Percentiles rank a stretch among this genome's conserved stretches.
Evolutionary conservation across 2,329 filamentous ascomycete species (phyloP).

Genomic region (Aspergillaceae sp.): DNA sequence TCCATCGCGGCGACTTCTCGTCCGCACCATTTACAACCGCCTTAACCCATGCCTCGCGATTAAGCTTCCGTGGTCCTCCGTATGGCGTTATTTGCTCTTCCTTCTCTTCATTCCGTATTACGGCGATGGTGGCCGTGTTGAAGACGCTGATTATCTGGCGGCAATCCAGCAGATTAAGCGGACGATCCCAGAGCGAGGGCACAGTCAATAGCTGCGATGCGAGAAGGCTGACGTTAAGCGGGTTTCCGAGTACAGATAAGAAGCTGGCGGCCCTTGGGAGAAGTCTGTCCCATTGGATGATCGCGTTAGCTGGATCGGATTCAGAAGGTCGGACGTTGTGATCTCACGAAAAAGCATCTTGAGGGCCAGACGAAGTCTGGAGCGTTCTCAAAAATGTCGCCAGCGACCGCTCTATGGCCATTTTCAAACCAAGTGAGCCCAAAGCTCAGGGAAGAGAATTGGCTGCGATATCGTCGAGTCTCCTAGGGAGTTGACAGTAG

Average conservation of each 20-base stretch:
- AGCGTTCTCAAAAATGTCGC: conserved; percentile 53
- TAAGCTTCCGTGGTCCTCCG: conserved; percentile 42
- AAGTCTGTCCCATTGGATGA: conserved; percentile 28
- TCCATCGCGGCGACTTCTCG: conserved; percentile 61
- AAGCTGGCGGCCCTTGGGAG: conserved; percentile 45
- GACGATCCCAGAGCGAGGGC: conserved; percentile 50
- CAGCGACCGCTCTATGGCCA: conserved; percentile 54
- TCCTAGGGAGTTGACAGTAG: not conserved
- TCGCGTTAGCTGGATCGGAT: not conserved
- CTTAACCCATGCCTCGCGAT: conserved; percentile 50
- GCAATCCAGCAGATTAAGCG: conserved; percentile 47
- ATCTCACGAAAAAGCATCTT: conserved; percentile 51
- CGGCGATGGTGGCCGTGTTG: conserved; percentile 50
- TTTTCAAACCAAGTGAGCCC: conserved; percentile 16
- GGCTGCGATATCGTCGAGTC: conserved; percentile 3
- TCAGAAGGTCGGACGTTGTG: conserved; percentile 1
- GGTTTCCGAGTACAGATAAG: conserved; percentile 47
- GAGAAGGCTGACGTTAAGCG: conserved; percentile 52
- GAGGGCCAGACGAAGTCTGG: conserved; percentile 49
- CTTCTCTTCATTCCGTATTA: conserved; percentile 40
- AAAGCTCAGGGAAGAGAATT: not conserved
- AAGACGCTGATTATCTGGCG: conserved; percentile 53
- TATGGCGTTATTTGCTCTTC: conserved; percentile 28
- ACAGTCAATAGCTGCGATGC: conserved; percentile 52
- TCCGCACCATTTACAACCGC: conserved; percentile 53